phyloP scores from a whole-genome alignment of 1,284 basidiomycete genomes.

The Pseudozyma hubeiensis region DNA sequence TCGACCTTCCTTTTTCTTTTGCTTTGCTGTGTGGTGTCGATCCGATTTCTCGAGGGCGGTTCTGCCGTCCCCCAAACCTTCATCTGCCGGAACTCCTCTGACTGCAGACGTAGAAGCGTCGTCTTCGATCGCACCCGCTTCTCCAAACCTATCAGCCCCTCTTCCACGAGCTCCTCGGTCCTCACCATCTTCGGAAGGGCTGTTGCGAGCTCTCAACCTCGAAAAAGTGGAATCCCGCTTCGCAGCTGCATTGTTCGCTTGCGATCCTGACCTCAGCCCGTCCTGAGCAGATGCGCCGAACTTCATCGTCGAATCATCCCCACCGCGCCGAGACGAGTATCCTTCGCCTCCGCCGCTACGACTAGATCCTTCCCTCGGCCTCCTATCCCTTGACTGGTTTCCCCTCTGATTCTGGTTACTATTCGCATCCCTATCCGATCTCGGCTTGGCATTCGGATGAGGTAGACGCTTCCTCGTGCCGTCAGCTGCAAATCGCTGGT shows the following conservation, averaged over 20 bases:
- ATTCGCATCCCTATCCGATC: not conserved
- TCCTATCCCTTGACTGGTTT: conserved; percentile 8
- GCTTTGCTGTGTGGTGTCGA: conserved; percentile 41
- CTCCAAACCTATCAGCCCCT: conserved; percentile 10
- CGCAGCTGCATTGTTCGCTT: conserved; percentile 2
- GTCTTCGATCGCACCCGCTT: not conserved
- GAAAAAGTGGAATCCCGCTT: conserved; percentile 25
- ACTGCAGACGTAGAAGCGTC: not conserved
- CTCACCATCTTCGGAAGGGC: not conserved
- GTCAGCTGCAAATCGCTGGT: conserved; percentile 35
- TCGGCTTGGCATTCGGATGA: conserved; percentile 30
- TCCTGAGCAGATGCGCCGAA: conserved; percentile 13
- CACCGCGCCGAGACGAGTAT: conserved; percentile 1
- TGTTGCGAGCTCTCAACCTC: conserved; percentile 21
- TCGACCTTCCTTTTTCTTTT: conserved; percentile 49
- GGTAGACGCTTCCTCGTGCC: conserved; percentile 40
- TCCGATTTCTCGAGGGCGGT: conserved; percentile 26
- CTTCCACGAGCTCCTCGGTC: not conserved
- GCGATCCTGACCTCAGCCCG: conserved; percentile 2
- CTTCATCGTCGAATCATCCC: conserved; percentile 29
- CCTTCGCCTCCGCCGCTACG: conserved; percentile 4
- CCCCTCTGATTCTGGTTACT: conserved; percentile 1
- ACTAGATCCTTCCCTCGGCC: conserved; percentile 15
- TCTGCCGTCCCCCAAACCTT: conserved; percentile 4
- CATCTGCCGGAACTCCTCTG: conserved; percentile 7